phyloP scores from a whole-genome alignment of 805 yeast genomes.

The Maudiozyma barnettii region DNA sequence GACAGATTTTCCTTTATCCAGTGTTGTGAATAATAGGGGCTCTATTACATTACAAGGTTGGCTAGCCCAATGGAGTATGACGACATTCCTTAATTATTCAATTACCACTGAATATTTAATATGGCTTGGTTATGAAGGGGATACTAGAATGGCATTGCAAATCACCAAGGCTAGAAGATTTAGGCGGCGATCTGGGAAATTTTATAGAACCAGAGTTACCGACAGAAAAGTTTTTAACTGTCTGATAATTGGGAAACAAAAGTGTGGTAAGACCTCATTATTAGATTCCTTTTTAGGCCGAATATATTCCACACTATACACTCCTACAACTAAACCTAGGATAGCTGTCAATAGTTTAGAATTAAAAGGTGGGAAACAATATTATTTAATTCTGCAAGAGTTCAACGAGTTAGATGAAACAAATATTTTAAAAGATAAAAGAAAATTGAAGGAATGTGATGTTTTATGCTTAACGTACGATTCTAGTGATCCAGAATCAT shows the following conservation, averaged over 20 bases:
- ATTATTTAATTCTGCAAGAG: slow-evolving; percentile 84
- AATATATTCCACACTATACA: slow-evolving; percentile 55
- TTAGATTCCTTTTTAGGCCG: slow-evolving; percentile 75
- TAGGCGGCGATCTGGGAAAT: slow-evolving; percentile 55
- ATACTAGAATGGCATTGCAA: slow-evolving; percentile 47
- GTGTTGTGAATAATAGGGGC: slow-evolving; percentile 85
- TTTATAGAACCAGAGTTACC: slow-evolving; percentile 55
- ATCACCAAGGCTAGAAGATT: slow-evolving; percentile 73
- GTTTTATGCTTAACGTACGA: slow-evolving; percentile 86
- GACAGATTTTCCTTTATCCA: slow-evolving; percentile 74
- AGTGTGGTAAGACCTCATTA: slow-evolving; percentile 80
- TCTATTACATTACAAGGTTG: slow-evolving; percentile 92
- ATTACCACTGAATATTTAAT: slow-evolving; percentile 84
- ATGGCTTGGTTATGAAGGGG: slow-evolving; percentile 74
- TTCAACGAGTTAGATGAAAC: slow-evolving; percentile 70
- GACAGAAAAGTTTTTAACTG: slow-evolving; percentile 93
- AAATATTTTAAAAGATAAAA: slow-evolving; percentile 64
- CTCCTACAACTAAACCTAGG: slow-evolving; percentile 74
- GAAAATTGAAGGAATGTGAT: slow-evolving; percentile 74
- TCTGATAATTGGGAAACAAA: slow-evolving; percentile 73
- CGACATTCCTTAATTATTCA: slow-evolving; percentile 75
- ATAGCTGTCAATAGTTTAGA: slow-evolving; percentile 90
- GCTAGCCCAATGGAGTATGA: slow-evolving; percentile 98
- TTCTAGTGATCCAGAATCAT: slow-evolving; percentile 92
- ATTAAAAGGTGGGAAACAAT: slow-evolving; percentile 88